These are phyloP conservation scores for Eragrostis tef DNA, from an alignment of 202 grass and related monocot genomes.

Conservation along the genomic window DNA sequence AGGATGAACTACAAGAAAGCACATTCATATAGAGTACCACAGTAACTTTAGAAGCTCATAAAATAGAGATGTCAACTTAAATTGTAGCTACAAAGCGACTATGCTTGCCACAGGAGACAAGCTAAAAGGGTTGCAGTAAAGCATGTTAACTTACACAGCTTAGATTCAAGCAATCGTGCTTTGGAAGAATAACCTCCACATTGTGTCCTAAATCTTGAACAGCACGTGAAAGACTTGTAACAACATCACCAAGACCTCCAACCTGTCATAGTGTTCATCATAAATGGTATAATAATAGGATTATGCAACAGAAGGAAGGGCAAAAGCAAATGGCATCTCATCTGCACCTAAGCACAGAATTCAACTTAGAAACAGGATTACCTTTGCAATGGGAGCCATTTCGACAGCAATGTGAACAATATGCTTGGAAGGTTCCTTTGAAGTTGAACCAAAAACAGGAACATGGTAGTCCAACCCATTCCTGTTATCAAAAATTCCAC, in stretches of 20 bases:
- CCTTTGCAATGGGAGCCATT: conserved; percentile 98
- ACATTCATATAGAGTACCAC: conserved; percentile 14
- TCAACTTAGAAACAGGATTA: conserved; percentile 49
- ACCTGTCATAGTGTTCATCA: conserved; percentile 60
- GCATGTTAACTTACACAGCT: conserved; percentile 71
- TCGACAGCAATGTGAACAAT: conserved; percentile 90
- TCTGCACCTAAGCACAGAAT: conserved; percentile 14
- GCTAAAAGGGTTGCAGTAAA: conserved; percentile 26
- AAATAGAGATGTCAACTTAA: conserved; percentile 1
- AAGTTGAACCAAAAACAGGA: conserved; percentile 65
- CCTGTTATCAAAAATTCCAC: conserved; percentile 83
- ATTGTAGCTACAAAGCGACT: too few relatives aligned
- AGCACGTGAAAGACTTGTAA: conserved; percentile 95
- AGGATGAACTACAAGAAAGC: background rate
- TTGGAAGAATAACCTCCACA: conserved; percentile 90
- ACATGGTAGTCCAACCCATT: conserved; percentile 87
- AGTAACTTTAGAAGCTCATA: background rate
- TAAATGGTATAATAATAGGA: conserved; percentile 11
- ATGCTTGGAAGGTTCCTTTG: conserved; percentile 71
- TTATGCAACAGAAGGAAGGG: conserved; percentile 18
- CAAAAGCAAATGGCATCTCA: conserved; percentile 5
- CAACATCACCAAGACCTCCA: conserved; percentile 92
- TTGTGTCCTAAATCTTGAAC: conserved; percentile 92
- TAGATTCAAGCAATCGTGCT: conserved; percentile 76
- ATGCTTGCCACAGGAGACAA: too few relatives aligned